These are phyloP conservation scores for Alternaria conjuncta DNA, from an alignment of 2,329 filamentous ascomycete genomes.

Conservation along the genomic window DNA sequence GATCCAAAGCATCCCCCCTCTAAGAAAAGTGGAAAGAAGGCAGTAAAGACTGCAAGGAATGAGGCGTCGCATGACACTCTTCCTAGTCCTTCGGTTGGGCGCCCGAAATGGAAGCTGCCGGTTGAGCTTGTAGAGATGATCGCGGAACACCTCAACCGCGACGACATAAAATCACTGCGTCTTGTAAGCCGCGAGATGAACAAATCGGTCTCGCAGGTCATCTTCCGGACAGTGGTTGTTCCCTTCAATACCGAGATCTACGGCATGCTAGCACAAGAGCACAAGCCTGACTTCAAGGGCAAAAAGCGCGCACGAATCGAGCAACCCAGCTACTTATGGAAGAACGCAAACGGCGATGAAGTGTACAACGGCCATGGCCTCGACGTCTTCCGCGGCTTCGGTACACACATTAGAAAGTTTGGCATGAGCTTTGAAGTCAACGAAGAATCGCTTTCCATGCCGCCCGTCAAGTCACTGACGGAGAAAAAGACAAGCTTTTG, in stretches of 20 bases:
- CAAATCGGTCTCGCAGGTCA: constrained; percentile 60
- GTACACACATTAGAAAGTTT: constrained; percentile 66
- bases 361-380: constrained; percentile 64
- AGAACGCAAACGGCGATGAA: constrained; percentile 52
- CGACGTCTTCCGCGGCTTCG: constrained; percentile 67
- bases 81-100: constrained; percentile 25
- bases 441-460: constrained; percentile 57
- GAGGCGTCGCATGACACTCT: not conserved
- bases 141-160: constrained; percentile 60
- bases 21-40: not conserved
- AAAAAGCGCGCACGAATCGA: constrained; percentile 41
- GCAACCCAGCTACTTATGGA: constrained; percentile 48
- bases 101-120: constrained; percentile 57
- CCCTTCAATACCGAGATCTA: constrained; percentile 71
- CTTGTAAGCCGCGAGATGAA: constrained; percentile 68
- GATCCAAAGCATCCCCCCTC: constrained; percentile 1
- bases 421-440: constrained; percentile 74
- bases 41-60: not conserved
- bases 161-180: constrained; percentile 66
- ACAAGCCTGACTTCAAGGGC: constrained; percentile 43
- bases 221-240: constrained; percentile 69
- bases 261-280: constrained; percentile 55
- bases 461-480: constrained; percentile 64
- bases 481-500: constrained; percentile 65
- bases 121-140: constrained; percentile 69